A percentile compares a stretch with the other conserved stretches of the same genome.
Conservation (phyloP, 192 early-diverging fungal genomes). For the Backusella luteola region DNA sequence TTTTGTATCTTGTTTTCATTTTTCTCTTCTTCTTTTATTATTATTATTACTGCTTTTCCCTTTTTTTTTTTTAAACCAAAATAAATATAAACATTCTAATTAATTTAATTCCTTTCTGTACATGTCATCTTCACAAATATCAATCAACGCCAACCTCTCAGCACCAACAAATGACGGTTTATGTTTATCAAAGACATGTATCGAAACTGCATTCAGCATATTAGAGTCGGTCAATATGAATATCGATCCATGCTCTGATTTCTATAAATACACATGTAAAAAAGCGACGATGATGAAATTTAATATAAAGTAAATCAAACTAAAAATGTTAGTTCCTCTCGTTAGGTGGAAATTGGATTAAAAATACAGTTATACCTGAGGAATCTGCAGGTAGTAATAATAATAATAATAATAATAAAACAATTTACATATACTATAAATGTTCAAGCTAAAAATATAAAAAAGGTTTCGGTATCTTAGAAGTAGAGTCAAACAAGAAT, state of each 20-base stretch:
- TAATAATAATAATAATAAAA: no score
- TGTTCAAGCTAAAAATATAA: not conserved
- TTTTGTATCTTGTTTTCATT: not conserved
- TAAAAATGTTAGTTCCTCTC: not conserved
- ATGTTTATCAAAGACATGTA: not conserved
- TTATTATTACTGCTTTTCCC: not conserved
- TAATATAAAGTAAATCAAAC: not conserved
- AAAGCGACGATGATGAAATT: not conserved
- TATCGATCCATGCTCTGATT: conserved; percentile 66
- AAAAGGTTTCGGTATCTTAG: conserved; percentile 3
- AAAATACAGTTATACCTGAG: conserved; percentile 55
- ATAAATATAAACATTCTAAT: no score
- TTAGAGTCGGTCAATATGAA: conserved; percentile 10
- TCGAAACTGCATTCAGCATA: conserved; percentile 8
- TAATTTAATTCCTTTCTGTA: not conserved
- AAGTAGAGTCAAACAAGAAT: conserved; percentile 4
- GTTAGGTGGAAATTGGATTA: conserved; percentile 57
- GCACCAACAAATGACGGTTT: not conserved
- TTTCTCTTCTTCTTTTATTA: not conserved
- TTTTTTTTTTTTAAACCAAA: not conserved
- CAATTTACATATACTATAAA: not conserved
- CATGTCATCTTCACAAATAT: not conserved
- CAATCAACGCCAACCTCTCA: not conserved
- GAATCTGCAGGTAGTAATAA: conserved; percentile 44
- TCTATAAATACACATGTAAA: conserved; percentile 65